Evolutionary conservation across 352 stramenopile genomes (phyloP), one percentile per base, ranked within the genome.

Genomic region (Phytophthora rubi): DNA sequence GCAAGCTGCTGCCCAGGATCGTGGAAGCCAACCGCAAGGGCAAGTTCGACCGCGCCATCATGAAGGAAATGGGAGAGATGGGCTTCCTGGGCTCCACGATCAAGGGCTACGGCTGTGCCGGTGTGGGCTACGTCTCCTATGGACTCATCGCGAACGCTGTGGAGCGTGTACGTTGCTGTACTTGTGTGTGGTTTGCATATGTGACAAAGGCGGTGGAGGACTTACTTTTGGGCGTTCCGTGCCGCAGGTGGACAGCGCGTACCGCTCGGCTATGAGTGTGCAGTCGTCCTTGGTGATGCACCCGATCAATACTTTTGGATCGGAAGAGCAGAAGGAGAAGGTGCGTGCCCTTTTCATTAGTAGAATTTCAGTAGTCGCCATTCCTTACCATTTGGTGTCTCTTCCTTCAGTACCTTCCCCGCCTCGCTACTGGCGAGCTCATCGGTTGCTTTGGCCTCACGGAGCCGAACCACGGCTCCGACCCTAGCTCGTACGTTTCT

Each of bases 381-480:
- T 49, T 21, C 13, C 42, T 49, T 12, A 49, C 16, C 6, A 49
- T n/a, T 49, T 6, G 23, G 42, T 49, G 16, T 49, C 5, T 28
- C 8, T 53, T 53, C 9, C 10, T 26, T 60, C 70, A 94, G 87
- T 99, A 99, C 74, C 87, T 99, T 39, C 97, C 97, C 3, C 82
- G 90, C 45, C 86, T 99, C 37, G 97, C 97, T 7, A 88, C 74
- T 2, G 98, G 97, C n/a, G 92, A 99, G 61, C 71, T 99, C 32
- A 97, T 99, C 64, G 97, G 97, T 39, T 99, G 97, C 79, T 99
- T 99, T 76, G 98, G 98, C 16, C 80, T 99, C 69, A 99, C 98
- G 16, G 98, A 99, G 76, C 98, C 98, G 10, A 98, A 99, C 82
- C 96, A 99, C 88, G 98, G 98, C 60, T 98, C 89, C 6, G 98